A percentile compares a stretch with the other conserved stretches of the same genome.
Evolutionary conservation across 331 rosid species (phyloP).

Genomic region (Quercus phellos): DNA sequence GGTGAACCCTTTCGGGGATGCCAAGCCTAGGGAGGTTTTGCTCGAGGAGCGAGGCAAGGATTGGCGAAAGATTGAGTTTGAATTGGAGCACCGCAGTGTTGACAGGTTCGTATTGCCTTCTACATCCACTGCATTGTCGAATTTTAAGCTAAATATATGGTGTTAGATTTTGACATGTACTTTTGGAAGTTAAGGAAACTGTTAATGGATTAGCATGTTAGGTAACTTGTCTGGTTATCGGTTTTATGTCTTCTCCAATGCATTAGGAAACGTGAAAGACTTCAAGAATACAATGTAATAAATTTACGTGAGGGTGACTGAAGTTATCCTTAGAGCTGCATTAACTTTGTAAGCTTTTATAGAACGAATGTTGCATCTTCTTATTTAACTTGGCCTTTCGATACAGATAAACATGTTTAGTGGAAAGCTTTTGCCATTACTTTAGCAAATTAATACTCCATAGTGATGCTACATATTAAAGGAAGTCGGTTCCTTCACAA

Average conservation of each 20-base stretch:
- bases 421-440: background rate
- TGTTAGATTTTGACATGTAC: background rate
- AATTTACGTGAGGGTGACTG: background rate
- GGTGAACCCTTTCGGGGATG: conserved; percentile 94
- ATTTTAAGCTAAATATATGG: background rate
- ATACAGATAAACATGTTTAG: background rate
- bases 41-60: conserved; percentile 77
- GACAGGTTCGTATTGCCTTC: conserved; percentile 59
- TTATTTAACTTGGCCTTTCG: background rate
- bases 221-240: too few species aligned
- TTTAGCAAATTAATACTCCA: background rate
- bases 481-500: background rate
- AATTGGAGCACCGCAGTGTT: conserved; percentile 71
- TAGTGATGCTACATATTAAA: too few species aligned
- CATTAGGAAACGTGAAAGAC: background rate
- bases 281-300: background rate
- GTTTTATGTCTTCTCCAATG: background rate
- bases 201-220: too few species aligned
- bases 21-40: conserved; percentile 91
- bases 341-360: background rate
- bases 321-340: background rate
- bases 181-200: background rate
- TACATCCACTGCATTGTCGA: background rate
- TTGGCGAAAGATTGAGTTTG: conserved; percentile 90
- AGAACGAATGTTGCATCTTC: background rate